phyloP scores from a whole-genome alignment of 805 yeast genomes.

The Tetrapisispora nanseiensis region DNA sequence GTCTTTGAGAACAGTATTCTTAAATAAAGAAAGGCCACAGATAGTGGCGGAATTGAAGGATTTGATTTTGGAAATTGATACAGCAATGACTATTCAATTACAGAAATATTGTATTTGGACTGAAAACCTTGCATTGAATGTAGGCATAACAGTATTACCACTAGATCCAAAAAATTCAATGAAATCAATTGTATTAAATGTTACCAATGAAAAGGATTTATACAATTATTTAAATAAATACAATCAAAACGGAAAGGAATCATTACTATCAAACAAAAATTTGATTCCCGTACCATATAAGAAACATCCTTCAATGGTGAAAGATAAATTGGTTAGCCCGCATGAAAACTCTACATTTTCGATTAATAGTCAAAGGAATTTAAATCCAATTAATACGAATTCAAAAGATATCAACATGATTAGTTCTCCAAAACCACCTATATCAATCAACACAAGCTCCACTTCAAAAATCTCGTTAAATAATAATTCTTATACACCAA shows the following conservation, averaged over 20 bases:
- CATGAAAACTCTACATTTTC: conserved; percentile 2
- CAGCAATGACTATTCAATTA: conserved; percentile 79
- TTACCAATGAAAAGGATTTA: conserved; percentile 77
- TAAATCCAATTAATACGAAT: not conserved
- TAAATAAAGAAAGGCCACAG: conserved; percentile 68
- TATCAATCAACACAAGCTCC: not conserved
- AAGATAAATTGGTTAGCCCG: conserved; percentile 5
- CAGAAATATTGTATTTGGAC: conserved; percentile 82
- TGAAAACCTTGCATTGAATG: conserved; percentile 73
- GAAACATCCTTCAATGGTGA: conserved; percentile 53
- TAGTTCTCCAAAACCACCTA: not conserved
- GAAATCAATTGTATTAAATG: conserved; percentile 63
- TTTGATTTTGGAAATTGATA: conserved; percentile 75
- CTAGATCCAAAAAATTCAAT: conserved; percentile 51
- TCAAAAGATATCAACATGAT: not conserved
- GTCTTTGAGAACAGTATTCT: conserved; percentile 61
- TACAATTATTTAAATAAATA: conserved; percentile 54
- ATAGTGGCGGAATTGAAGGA: conserved; percentile 62
- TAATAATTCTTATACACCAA: not conserved
- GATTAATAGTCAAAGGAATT: not conserved
- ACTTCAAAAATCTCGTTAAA: not conserved
- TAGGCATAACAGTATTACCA: conserved; percentile 78
- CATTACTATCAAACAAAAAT: conserved; percentile 29
- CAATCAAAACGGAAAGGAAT: conserved; percentile 28
- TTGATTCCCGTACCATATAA: conserved; percentile 61